Percentiles rank a stretch among this genome's conserved stretches.
Conservation (phyloP, 2,329 filamentous ascomycete species). For the Kalmusia sp. region DNA sequence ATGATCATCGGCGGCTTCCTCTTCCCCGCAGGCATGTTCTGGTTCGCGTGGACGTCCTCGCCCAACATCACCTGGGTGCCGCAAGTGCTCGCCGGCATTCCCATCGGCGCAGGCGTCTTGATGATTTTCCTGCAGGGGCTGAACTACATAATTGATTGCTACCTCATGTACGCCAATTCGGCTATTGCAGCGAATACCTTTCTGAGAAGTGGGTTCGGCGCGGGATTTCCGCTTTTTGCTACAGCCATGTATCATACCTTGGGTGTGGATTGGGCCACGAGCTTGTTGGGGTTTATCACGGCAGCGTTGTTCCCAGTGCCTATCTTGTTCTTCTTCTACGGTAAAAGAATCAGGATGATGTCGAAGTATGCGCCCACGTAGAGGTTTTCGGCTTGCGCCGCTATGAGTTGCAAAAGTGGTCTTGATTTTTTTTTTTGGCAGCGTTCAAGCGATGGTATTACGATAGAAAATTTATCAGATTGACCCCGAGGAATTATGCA, state of each 20-base stretch:
- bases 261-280: slow-evolving; percentile 8
- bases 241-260: slow-evolving; percentile 16
- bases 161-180: slow-evolving; percentile 45
- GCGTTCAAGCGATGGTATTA: background rate
- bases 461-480: no score
- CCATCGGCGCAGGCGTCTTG: slow-evolving; percentile 53
- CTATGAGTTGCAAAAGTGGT: background rate
- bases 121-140: slow-evolving; percentile 55
- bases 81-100: slow-evolving; percentile 50
- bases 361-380: background rate
- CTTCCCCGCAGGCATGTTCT: slow-evolving; percentile 57
- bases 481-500: no score
- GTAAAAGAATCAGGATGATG: slow-evolving; percentile 7
- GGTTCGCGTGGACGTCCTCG: slow-evolving; percentile 61
- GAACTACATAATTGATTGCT: slow-evolving; percentile 56
- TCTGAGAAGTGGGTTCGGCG: slow-evolving; percentile 23
- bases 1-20: slow-evolving; percentile 62
- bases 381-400: no score
- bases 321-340: slow-evolving; percentile 8
- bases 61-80: slow-evolving; percentile 51
- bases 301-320: slow-evolving; percentile 8
- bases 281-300: slow-evolving; percentile 5
- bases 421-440: background rate
- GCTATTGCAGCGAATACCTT: slow-evolving; percentile 33
- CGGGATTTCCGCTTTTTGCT: slow-evolving; percentile 28